A percentile compares a stretch with the other conserved stretches of the same genome.
phyloP scores from a whole-genome alignment of 2,329 filamentous ascomycete genomes.

The Zymoseptoria passerinii region DNA sequence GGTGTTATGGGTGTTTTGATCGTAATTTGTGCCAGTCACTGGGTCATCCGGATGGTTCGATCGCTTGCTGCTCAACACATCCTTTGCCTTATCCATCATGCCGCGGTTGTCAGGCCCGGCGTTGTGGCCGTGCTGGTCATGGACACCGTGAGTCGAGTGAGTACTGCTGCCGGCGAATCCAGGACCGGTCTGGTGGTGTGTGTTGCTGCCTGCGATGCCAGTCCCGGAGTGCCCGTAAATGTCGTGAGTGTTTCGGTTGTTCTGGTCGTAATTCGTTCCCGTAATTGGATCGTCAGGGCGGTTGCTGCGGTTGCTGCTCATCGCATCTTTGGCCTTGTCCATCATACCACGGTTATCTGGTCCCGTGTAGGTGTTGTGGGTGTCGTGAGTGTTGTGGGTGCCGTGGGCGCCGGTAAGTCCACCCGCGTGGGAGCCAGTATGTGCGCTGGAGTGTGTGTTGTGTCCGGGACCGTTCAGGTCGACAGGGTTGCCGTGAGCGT shows the following conservation, averaged over 20 bases:
- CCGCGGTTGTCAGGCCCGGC: conserved; percentile 8
- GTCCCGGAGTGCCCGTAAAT: conserved; percentile 2
- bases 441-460: neutral
- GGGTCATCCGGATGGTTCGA: conserved; percentile 10
- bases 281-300: conserved; percentile 1
- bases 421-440: conserved; percentile 2
- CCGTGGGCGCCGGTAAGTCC: conserved; percentile 2
- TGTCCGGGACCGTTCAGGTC: neutral
- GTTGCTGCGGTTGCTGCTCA: neutral
- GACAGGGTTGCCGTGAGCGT: conserved; percentile 6
- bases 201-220: neutral
- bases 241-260: conserved; percentile 3
- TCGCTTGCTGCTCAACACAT: conserved; percentile 6
- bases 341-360: conserved; percentile 2
- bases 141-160: neutral
- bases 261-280: conserved; percentile 1
- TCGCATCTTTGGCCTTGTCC: neutral
- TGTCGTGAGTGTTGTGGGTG: neutral
- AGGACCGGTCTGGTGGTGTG: conserved; percentile 1
- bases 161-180: conserved; percentile 2
- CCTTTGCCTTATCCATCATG: conserved; percentile 11
- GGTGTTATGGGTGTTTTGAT: conserved; percentile 1
- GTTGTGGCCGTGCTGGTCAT: neutral
- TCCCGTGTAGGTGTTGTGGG: conserved; percentile 8
- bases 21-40: conserved; percentile 8